phyloP scores from a whole-genome alignment of 2,329 filamentous ascomycete genomes.

The Coniochaeta sp. region DNA sequence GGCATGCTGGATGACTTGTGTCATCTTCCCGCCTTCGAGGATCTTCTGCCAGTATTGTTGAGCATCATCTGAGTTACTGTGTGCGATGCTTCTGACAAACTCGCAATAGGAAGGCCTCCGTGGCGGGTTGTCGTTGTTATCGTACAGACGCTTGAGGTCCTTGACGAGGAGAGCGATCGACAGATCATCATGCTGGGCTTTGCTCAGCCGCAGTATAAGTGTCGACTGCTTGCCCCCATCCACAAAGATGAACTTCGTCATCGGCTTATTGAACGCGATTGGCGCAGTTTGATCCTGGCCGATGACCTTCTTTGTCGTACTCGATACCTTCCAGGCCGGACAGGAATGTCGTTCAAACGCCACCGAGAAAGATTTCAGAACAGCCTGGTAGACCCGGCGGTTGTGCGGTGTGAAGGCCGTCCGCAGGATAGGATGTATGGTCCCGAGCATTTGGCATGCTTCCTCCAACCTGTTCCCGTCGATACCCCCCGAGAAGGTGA shows the following conservation, averaged over 20 bases:
- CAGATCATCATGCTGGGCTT: conserved; percentile 41
- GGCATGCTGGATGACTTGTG: conserved; percentile 33
- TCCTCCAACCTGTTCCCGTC: conserved; percentile 35
- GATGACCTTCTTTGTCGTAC: conserved; percentile 31
- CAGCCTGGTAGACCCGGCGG: conserved; percentile 40
- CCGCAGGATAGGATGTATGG: conserved; percentile 44
- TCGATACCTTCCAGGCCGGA: conserved; percentile 30
- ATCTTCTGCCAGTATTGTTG: conserved; percentile 38
- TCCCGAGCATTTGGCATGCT: conserved; percentile 35
- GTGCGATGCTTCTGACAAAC: conserved; percentile 33
- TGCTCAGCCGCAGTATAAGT: conserved; percentile 39
- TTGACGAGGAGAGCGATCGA: conserved; percentile 39
- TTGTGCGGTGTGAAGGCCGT: conserved; percentile 44
- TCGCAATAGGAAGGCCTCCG: conserved; percentile 40
- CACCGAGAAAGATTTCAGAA: conserved; percentile 32
- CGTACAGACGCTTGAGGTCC: conserved; percentile 41
- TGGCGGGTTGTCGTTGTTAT: conserved; percentile 22
- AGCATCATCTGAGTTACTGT: conserved; percentile 28
- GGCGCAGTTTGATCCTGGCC: conserved; percentile 32
- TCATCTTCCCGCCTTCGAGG: conserved; percentile 38
- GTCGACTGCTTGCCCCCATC: conserved; percentile 40
- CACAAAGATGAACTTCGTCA: conserved; percentile 43
- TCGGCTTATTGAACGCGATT: conserved; percentile 33
- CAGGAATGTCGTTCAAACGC: conserved; percentile 37
- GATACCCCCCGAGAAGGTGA: conserved; percentile 38